phyloP scores from a whole-genome alignment of 1,139 yeast genomes.

The Debaryomycetaceae sp. region DNA sequence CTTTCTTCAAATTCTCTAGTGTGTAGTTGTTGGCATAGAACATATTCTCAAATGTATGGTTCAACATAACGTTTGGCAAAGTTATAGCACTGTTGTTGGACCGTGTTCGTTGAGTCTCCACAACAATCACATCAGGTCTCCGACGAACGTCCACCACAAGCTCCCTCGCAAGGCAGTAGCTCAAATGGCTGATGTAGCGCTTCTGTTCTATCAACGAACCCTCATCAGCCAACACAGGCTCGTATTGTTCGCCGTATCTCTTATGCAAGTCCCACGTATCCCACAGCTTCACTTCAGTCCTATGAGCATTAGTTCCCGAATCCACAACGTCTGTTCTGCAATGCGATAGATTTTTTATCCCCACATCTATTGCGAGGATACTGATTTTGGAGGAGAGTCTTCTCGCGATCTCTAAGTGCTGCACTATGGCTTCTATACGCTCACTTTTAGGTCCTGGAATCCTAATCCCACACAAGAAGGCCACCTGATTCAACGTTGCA shows the following conservation, averaged over 20 bases:
- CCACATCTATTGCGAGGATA: conserved; percentile 27
- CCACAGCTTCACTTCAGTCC: conserved; percentile 18
- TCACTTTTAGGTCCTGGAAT: conserved; percentile 22
- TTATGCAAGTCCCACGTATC: conserved; percentile 25
- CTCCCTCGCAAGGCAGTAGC: conserved; percentile 16
- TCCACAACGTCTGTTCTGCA: conserved; percentile 22
- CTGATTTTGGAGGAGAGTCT: background rate
- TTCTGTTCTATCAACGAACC: conserved; percentile 18
- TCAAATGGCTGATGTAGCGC: conserved; percentile 23
- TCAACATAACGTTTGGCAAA: conserved; percentile 36
- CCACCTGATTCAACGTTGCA: conserved; percentile 25
- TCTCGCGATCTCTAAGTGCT: conserved; percentile 17
- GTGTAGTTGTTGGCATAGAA: conserved; percentile 22
- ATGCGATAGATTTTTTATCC: conserved; percentile 40
- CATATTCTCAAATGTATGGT: conserved; percentile 35
- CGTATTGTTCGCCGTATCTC: conserved; percentile 13
- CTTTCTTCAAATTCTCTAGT: conserved; percentile 2
- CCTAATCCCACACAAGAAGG: conserved; percentile 34
- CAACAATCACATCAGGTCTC: conserved; percentile 21
- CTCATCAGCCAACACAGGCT: conserved; percentile 8
- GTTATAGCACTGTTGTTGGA: conserved; percentile 31
- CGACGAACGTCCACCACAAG: conserved; percentile 6
- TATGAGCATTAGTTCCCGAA: conserved; percentile 5
- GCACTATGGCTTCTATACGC: conserved; percentile 21
- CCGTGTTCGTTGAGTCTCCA: conserved; percentile 41